These are phyloP conservation scores for Amaranthus cruentus DNA, from an alignment of 148 eudicot genomes.

Conservation along the genomic window DNA sequence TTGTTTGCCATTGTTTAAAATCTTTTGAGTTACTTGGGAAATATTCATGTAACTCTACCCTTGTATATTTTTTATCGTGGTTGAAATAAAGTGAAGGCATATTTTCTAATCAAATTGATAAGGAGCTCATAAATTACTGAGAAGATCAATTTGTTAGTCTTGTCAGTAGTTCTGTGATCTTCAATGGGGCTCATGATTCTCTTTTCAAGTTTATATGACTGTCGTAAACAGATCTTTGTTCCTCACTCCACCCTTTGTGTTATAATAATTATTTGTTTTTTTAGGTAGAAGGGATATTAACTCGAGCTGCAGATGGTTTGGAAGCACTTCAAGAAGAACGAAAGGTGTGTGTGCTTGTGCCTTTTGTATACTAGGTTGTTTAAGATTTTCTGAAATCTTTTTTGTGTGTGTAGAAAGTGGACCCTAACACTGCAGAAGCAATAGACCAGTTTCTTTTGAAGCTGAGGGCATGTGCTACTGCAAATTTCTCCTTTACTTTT, in stretches of 20 bases:
- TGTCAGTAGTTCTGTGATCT: background rate
- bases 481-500: constrained; percentile 63
- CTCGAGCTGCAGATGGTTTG: constrained; percentile 74
- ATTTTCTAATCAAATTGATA: too few species aligned
- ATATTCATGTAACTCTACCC: background rate
- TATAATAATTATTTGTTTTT: constrained; percentile 13
- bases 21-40: background rate
- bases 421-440: constrained; percentile 85
- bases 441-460: constrained; percentile 69
- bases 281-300: constrained; percentile 81
- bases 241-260: background rate
- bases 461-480: constrained; percentile 72
- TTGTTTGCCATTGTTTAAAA: background rate
- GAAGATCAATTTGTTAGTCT: background rate
- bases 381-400: constrained; percentile 9
- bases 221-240: background rate
- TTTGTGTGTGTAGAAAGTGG: constrained; percentile 62
- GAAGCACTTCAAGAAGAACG: constrained; percentile 90
- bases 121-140: background rate
- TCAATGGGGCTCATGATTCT: background rate
- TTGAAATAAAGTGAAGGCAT: background rate
- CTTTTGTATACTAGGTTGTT: background rate
- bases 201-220: constrained; percentile 3
- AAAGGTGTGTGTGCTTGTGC: constrained; percentile 38
- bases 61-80: background rate